Conservation (phyloP, 2,329 filamentous ascomycete species). For the Sphaerulina populicola region DNA sequence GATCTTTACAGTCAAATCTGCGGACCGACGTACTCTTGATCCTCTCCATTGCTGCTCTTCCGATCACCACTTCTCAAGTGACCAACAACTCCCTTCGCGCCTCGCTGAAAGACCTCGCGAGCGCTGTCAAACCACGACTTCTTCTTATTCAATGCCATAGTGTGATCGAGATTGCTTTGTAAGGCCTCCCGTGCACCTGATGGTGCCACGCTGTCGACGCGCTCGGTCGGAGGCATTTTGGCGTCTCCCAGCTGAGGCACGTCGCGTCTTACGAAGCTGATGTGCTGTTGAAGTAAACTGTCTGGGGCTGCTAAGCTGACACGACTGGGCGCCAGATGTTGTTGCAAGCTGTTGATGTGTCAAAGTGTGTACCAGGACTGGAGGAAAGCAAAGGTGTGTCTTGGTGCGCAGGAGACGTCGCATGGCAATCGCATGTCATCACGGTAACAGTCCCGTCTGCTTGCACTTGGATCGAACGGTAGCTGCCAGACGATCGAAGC, state of each 20-base stretch:
- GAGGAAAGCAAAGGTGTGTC: not conserved
- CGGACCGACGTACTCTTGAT: constrained; percentile 1
- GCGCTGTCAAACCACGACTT: constrained; percentile 22
- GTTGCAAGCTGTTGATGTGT: not conserved
- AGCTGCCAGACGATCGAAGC: not conserved
- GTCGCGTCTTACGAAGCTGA: not conserved
- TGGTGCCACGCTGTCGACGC: constrained; percentile 2
- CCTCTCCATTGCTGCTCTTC: constrained; percentile 2
- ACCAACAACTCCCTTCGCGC: constrained; percentile 14
- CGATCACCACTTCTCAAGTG: constrained; percentile 8
- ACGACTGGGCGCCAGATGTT: not conserved
- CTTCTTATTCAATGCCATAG: constrained; percentile 18
- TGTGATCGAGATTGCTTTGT: constrained; percentile 14
- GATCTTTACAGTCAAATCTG: not conserved
- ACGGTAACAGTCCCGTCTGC: not conserved
- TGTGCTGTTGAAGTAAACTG: not conserved
- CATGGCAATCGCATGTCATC: not conserved
- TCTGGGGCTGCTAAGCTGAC: not conserved
- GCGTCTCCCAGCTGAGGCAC: constrained; percentile 10
- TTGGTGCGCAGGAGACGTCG: not conserved
- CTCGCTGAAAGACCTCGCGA: constrained; percentile 12
- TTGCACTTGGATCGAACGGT: not conserved
- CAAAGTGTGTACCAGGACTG: not conserved
- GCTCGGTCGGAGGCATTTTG: constrained; percentile 9
- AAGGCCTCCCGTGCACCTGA: constrained; percentile 17